Evolutionary conservation across 148 eudicot genomes (phyloP).

Genomic region (Polygonum aviculare): DNA sequence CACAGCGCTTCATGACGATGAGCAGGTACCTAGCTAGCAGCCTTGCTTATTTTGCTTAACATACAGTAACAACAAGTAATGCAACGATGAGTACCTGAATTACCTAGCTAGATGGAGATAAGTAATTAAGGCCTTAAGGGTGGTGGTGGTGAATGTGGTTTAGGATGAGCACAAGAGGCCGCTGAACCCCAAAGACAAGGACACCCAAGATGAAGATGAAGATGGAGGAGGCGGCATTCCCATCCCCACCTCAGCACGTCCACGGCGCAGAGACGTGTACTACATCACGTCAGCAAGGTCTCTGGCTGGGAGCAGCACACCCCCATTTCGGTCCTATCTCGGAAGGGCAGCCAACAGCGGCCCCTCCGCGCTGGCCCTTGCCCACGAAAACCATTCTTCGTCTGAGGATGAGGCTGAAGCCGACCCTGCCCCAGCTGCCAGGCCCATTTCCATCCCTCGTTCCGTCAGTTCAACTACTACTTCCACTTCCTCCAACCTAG

Average conservation of each 20-base stretch:
- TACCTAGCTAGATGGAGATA: not conserved
- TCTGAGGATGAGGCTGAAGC: slow-evolving; percentile 16
- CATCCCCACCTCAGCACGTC: slow-evolving; percentile 19
- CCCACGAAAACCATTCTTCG: slow-evolving; percentile 13
- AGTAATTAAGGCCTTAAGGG: not conserved
- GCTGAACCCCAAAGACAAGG: slow-evolving; percentile 24
- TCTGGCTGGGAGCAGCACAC: slow-evolving; percentile 23
- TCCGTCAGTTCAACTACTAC: slow-evolving; percentile 6
- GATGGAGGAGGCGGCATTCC: slow-evolving; percentile 15
- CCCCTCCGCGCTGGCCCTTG: slow-evolving; percentile 16
- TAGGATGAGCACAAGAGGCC: slow-evolving; percentile 37
- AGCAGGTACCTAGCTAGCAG: not conserved
- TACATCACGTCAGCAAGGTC: slow-evolving; percentile 27
- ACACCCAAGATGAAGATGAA: not conserved
- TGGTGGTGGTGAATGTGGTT: not conserved
- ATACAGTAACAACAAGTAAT: too few species aligned
- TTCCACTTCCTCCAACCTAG: not conserved
- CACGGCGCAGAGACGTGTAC: slow-evolving; percentile 11
- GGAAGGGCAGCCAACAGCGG: slow-evolving; percentile 16
- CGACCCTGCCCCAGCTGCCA: not conserved
- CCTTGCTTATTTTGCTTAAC: too few species aligned
- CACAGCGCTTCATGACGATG: not conserved
- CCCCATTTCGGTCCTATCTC: slow-evolving; percentile 17
- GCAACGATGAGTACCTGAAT: not conserved
- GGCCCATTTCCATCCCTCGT: slow-evolving; percentile 13